Conservation (phyloP, 208 protist genomes). For the Herpetomonas samuelpessoai region DNA sequence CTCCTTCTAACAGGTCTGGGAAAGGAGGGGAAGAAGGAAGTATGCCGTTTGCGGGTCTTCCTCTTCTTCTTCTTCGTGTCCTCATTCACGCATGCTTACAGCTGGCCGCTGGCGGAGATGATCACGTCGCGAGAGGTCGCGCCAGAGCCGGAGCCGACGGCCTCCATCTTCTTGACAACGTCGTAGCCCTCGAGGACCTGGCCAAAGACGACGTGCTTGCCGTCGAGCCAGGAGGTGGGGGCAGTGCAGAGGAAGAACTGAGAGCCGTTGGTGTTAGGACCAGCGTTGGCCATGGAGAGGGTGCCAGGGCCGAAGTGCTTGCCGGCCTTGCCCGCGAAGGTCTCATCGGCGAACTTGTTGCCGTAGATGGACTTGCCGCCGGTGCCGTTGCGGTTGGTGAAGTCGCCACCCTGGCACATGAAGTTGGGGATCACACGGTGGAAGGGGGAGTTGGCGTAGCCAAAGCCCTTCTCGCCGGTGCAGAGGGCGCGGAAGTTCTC, state of each 20-base stretch:
- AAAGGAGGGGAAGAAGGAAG: no score
- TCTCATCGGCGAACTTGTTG: slow-evolving; percentile 53
- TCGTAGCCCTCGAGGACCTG: slow-evolving; percentile 90
- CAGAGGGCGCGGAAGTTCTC: slow-evolving; percentile 64
- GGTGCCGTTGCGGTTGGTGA: slow-evolving; percentile 53
- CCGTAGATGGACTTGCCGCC: slow-evolving; percentile 69
- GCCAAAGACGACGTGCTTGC: slow-evolving; percentile 97
- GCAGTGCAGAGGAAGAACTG: slow-evolving; percentile 93
- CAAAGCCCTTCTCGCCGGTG: slow-evolving; percentile 60
- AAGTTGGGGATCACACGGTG: slow-evolving; percentile 57
- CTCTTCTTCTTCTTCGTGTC: slow-evolving; percentile 3
- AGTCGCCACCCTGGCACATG: slow-evolving; percentile 67
- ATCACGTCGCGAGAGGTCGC: slow-evolving; percentile 51
- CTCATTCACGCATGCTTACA: slow-evolving; percentile 30
- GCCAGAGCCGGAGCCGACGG: slow-evolving; percentile 54
- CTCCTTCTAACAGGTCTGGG: no score
- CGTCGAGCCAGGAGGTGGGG: slow-evolving; percentile 83
- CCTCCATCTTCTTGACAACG: slow-evolving; percentile 84
- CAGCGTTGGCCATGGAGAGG: slow-evolving; percentile 92
- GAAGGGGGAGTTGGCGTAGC: slow-evolving; percentile 40
- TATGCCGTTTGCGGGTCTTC: no score
- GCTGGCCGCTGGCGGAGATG: slow-evolving; percentile 64
- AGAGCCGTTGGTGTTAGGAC: slow-evolving; percentile 92
- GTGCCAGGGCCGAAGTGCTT: slow-evolving; percentile 70
- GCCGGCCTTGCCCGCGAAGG: slow-evolving; percentile 46